These are phyloP conservation scores for Secale cereale DNA, from an alignment of 176 grass and related monocot species.

Conservation along the genomic window DNA sequence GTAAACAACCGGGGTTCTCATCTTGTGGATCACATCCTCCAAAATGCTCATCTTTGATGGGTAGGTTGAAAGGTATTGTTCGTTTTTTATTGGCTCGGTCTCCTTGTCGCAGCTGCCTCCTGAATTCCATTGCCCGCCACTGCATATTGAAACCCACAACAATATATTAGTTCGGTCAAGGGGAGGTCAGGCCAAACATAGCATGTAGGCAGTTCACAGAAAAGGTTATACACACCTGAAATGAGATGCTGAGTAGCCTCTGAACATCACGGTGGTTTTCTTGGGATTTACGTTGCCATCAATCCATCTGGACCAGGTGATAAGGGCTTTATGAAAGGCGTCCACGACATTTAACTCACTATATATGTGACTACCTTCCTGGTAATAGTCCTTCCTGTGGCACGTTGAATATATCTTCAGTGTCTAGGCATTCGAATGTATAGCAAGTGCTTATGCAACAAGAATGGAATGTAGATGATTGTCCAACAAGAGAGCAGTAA, in stretches of 20 bases:
- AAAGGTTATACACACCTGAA: slow-evolving; percentile 48
- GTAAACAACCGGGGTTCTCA: slow-evolving; percentile 79
- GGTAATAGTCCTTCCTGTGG: slow-evolving; percentile 93
- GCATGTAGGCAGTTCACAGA: neutral
- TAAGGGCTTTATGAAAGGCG: slow-evolving; percentile 81
- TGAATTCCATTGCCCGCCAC: slow-evolving; percentile 97
- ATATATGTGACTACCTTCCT: slow-evolving; percentile 83
- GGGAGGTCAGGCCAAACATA: neutral
- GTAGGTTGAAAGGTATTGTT: slow-evolving; percentile 70
- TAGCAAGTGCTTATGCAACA: neutral
- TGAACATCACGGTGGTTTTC: slow-evolving; percentile 70
- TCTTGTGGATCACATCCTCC: slow-evolving; percentile 68
- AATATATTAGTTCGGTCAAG: slow-evolving; percentile 13
- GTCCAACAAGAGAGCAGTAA: slow-evolving; percentile 20
- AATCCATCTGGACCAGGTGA: slow-evolving; percentile 90
- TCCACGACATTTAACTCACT: slow-evolving; percentile 69
- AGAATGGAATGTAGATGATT: neutral
- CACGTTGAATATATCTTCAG: slow-evolving; percentile 6
- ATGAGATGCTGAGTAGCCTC: slow-evolving; percentile 92
- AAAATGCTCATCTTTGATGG: slow-evolving; percentile 63
- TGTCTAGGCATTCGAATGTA: neutral
- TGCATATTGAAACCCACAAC: slow-evolving; percentile 36
- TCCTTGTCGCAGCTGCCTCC: slow-evolving; percentile 85
- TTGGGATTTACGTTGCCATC: slow-evolving; percentile 74
- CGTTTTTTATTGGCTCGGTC: slow-evolving; percentile 66